Percentiles rank a stretch among this genome's conserved stretches.
phyloP scores from a whole-genome alignment of 495 filamentous ascomycete species.

The Aspergillus sclerotiicarbonarius region DNA sequence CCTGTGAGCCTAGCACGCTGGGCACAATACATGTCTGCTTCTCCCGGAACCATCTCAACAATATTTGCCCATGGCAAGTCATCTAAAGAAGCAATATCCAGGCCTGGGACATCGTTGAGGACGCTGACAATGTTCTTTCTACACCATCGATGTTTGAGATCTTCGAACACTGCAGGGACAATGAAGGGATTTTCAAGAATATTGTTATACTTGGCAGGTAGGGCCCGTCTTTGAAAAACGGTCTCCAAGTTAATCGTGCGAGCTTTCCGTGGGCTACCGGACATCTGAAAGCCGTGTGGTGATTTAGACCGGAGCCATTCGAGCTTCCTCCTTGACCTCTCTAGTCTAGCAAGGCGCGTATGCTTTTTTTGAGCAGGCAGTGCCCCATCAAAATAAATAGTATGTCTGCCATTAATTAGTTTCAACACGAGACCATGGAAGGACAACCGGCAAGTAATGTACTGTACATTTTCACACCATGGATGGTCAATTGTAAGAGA shows the following conservation, averaged over 20 bases:
- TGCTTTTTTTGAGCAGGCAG: conserved; percentile 59
- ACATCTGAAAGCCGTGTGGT: conserved; percentile 5
- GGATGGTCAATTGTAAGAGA: conserved; percentile 50
- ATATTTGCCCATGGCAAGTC: conserved; percentile 47
- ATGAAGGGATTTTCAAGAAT: conserved; percentile 63
- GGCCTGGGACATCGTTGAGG: conserved; percentile 7
- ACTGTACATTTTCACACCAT: conserved; percentile 58
- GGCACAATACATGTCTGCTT: conserved; percentile 71
- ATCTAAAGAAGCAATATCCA: not conserved
- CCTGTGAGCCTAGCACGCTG: conserved; percentile 47
- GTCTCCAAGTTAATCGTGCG: conserved; percentile 16
- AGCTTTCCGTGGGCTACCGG: not conserved
- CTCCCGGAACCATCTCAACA: conserved; percentile 60
- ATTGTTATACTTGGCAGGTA: conserved; percentile 26
- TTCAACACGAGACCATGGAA: not conserved
- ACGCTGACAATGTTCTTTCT: conserved; percentile 21
- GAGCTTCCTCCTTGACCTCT: conserved; percentile 40
- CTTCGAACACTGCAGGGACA: conserved; percentile 65
- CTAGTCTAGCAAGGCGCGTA: conserved; percentile 53
- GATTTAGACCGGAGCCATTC: conserved; percentile 28
- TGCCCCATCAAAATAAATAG: conserved; percentile 77
- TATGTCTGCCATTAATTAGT: conserved; percentile 27
- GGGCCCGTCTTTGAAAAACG: conserved; percentile 26
- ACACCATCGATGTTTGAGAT: conserved; percentile 44
- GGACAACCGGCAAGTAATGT: not conserved